Evolutionary conservation across 2,329 filamentous ascomycete genomes (phyloP).

Genomic region (Alternaria longipes): DNA sequence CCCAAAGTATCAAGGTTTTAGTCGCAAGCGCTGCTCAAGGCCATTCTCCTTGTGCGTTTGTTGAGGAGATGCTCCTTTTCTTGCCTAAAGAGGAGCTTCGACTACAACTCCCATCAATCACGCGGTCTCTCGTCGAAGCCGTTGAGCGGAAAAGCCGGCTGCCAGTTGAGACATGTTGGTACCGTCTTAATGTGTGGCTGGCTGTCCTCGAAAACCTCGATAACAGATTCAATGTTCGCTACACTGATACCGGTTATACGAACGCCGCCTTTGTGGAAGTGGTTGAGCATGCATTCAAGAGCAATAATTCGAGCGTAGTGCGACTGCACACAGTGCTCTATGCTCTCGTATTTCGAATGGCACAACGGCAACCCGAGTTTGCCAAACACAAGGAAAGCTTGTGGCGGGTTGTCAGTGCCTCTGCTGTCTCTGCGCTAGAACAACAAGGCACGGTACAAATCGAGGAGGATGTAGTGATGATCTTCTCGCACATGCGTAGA

Average conservation of each 20-base stretch:
- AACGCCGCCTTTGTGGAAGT: slow-evolving; percentile 6
- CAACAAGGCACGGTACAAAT: slow-evolving; percentile 2
- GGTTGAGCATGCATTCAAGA: slow-evolving; percentile 8
- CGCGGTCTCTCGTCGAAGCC: slow-evolving; percentile 15
- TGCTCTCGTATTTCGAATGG: slow-evolving; percentile 8
- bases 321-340: slow-evolving; percentile 7
- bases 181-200: slow-evolving; percentile 28
- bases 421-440: neutral
- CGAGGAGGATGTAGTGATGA: slow-evolving; percentile 19
- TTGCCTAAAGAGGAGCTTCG: slow-evolving; percentile 21
- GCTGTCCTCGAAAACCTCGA: slow-evolving; percentile 31
- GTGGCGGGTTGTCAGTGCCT: slow-evolving; percentile 7
- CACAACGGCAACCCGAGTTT: neutral
- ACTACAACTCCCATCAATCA: slow-evolving; percentile 17
- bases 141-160: slow-evolving; percentile 2
- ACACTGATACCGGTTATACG: neutral
- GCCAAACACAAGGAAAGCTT: slow-evolving; percentile 3
- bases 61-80: slow-evolving; percentile 20
- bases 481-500: slow-evolving; percentile 24
- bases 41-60: slow-evolving; percentile 3
- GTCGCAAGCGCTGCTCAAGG: slow-evolving; percentile 7
- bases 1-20: neutral
- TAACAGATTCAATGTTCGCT: neutral
- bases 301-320: neutral
- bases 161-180: neutral